Base-by-base conservation (phyloP, 106 monocot species). In the Dendrobium officinale region DNA sequence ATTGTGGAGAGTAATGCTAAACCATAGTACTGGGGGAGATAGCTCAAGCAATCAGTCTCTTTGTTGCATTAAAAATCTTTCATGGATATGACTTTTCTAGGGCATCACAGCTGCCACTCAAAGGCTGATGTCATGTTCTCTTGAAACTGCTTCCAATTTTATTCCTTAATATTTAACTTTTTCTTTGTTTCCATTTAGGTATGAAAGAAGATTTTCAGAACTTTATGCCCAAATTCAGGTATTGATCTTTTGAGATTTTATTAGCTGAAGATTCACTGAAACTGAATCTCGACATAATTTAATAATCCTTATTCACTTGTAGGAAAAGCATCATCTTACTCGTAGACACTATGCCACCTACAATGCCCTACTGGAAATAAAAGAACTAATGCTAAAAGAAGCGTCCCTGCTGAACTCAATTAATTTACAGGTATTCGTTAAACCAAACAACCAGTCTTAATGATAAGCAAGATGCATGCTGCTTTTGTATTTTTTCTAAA, bases 321-420 rank as follows among this genome's bases (percentile, higher is more conserved):
- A 85, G 85, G 83, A 83, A 81, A 82, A 77, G 64, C 85, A 83
- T 83, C 78, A 54, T 22, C 82, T 78, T 77, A 88, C 88, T 85
- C 83, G 78, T 47, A 85, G 83, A 81, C 45, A 78, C 49, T 88
- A 85, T 80, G 83, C 41, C 73, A 85, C 88, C 4, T 88, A 88
- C 77, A 88, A 88, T 79, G 78, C 85, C n/a, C 64, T 88, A 8
- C 19, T 88, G 80, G 85, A 88, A 75, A 85, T 85, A 66, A 88
- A 88, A 85, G 85, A 88, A 67, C 74, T 88, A 61, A 88, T 88
- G 88, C 78, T 85, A 67, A 88, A 88, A 64, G 88, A 88, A 83
- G 79, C 67, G 68, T 85, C 88, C 31, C 83, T 88, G 6, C 56
- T 88, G 61, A 85, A 88, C 67, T 88, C 88, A 31, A 83, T 88